Percentiles rank a stretch among this genome's conserved stretches.
phyloP scores from a whole-genome alignment of 2,329 filamentous ascomycete species.

The Epichloe glyceriae region DNA sequence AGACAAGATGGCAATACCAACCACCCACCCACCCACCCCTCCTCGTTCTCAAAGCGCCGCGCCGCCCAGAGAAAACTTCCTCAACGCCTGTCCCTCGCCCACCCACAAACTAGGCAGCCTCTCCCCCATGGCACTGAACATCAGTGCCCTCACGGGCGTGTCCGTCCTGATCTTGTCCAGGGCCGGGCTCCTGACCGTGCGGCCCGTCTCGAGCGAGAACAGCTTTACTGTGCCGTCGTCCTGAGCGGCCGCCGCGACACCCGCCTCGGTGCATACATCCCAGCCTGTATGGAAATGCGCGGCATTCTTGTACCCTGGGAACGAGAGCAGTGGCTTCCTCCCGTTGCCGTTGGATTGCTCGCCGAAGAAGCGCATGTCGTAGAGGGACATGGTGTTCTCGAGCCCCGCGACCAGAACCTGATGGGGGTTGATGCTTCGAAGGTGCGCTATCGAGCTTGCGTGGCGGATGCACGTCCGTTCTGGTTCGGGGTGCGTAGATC shows the following conservation, averaged over 20 bases:
- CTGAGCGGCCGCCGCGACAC: slow-evolving; percentile 40
- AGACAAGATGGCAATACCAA: too few relatives aligned
- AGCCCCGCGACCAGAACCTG: slow-evolving; percentile 42
- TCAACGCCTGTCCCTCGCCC: slow-evolving; percentile 23
- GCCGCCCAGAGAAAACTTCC: slow-evolving; percentile 32
- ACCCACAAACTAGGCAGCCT: slow-evolving; percentile 33
- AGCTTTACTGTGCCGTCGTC: slow-evolving; percentile 34
- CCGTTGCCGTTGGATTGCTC: slow-evolving; percentile 9
- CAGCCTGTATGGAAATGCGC: slow-evolving; percentile 37
- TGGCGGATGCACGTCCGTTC: slow-evolving; percentile 23
- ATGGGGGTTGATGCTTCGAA: slow-evolving; percentile 34
- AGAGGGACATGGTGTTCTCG: slow-evolving; percentile 36
- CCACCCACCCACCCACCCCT: too few relatives aligned
- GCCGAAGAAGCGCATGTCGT: slow-evolving; percentile 38
- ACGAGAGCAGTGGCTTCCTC: slow-evolving; percentile 29
- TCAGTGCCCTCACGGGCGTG: slow-evolving; percentile 28
- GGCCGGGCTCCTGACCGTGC: slow-evolving; percentile 17
- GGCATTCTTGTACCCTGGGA: slow-evolving; percentile 37
- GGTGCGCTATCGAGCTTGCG: slow-evolving; percentile 32
- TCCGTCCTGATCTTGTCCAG: slow-evolving; percentile 13
- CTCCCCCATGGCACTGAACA: slow-evolving; percentile 35
- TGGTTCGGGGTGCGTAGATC: slow-evolving; percentile 29
- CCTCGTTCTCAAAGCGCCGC: slow-evolving; percentile 20
- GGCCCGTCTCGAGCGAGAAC: slow-evolving; percentile 36
- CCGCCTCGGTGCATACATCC: slow-evolving; percentile 33